Evolutionary conservation across 495 filamentous ascomycete genomes (phyloP).

Genomic region (Penicillium cinerascens): DNA sequence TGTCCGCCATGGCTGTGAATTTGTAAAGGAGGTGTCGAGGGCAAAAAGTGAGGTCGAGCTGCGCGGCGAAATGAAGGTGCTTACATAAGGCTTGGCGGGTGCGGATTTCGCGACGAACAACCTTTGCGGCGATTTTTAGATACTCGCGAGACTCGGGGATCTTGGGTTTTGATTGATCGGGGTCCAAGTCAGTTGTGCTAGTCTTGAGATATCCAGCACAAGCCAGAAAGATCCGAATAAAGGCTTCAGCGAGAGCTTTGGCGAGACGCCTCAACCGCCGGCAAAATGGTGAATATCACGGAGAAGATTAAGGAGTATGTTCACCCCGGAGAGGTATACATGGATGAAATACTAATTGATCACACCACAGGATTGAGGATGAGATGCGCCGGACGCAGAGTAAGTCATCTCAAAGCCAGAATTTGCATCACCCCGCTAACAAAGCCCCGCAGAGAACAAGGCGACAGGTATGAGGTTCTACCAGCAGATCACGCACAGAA

Average conservation of each 20-base stretch:
- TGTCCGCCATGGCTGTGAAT: conserved; percentile 32
- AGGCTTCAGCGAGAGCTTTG: conserved; percentile 6
- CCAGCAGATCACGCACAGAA: background rate
- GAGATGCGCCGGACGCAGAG: conserved; percentile 99
- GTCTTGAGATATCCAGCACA: background rate
- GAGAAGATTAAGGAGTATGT: conserved; percentile 98
- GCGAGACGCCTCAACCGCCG: conserved; percentile 35
- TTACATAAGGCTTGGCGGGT: conserved; percentile 22
- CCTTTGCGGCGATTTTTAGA: conserved; percentile 14
- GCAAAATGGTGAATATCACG: conserved; percentile 97
- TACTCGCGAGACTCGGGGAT: background rate
- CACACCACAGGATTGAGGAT: conserved; percentile 81
- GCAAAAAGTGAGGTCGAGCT: conserved; percentile 8
- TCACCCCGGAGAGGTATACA: background rate
- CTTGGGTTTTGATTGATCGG: background rate
- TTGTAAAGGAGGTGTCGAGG: background rate
- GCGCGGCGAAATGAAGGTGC: conserved; percentile 10
- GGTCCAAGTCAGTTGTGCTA: background rate
- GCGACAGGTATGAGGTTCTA: conserved; percentile 70
- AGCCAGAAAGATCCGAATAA: background rate
- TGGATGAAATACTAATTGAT: conserved; percentile 13
- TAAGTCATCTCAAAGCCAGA: conserved; percentile 39
- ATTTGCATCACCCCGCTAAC: conserved; percentile 34
- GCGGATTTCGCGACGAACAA: conserved; percentile 21
- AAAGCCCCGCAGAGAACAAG: conserved; percentile 80